Evolutionary conservation across 768 basidiomycete genomes (phyloP).

Genomic region (Calocera viscosa): DNA sequence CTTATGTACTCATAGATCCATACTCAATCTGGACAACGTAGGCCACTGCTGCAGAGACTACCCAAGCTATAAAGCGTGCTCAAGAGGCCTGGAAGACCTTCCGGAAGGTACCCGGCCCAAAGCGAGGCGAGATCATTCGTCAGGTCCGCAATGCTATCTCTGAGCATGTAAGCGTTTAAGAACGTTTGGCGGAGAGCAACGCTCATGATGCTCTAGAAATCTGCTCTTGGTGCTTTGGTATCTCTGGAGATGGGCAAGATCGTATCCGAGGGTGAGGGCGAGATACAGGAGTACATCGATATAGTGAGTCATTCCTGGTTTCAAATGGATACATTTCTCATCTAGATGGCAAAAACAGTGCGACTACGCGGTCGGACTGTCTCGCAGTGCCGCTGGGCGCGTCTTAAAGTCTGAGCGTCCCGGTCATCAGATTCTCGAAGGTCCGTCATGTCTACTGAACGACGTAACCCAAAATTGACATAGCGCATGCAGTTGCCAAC

Average conservation of each 20-base stretch:
- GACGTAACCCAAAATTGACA: slow-evolving; percentile 5
- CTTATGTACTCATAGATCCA: slow-evolving; percentile 5
- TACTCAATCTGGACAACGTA: slow-evolving; percentile 21
- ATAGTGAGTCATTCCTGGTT: slow-evolving; percentile 45
- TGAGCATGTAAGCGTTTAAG: slow-evolving; percentile 43
- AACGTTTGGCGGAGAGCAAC: slow-evolving; percentile 13
- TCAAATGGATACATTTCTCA: slow-evolving; percentile 4
- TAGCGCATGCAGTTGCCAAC: slow-evolving; percentile 58
- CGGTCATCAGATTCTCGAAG: slow-evolving; percentile 83
- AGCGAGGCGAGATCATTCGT: slow-evolving; percentile 74
- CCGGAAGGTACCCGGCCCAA: slow-evolving; percentile 71
- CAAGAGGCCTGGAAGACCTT: slow-evolving; percentile 61
- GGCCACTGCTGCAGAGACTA: slow-evolving; percentile 63
- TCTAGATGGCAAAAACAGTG: slow-evolving; percentile 41
- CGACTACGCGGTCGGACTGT: slow-evolving; percentile 86
- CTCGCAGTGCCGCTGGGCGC: slow-evolving; percentile 86
- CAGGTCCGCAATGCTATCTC: slow-evolving; percentile 76
- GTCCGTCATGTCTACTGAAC: slow-evolving; percentile 28
- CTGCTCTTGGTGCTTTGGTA: slow-evolving; percentile 67
- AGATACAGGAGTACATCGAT: slow-evolving; percentile 91
- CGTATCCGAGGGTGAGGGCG: slow-evolving; percentile 75
- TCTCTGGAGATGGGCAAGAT: slow-evolving; percentile 62
- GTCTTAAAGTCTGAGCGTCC: slow-evolving; percentile 80
- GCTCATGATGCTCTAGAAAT: slow-evolving; percentile 37
- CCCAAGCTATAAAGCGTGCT: slow-evolving; percentile 51